phyloP scores from a whole-genome alignment of 306 rosid genomes.

The Dalbergia cochinchinensis region DNA sequence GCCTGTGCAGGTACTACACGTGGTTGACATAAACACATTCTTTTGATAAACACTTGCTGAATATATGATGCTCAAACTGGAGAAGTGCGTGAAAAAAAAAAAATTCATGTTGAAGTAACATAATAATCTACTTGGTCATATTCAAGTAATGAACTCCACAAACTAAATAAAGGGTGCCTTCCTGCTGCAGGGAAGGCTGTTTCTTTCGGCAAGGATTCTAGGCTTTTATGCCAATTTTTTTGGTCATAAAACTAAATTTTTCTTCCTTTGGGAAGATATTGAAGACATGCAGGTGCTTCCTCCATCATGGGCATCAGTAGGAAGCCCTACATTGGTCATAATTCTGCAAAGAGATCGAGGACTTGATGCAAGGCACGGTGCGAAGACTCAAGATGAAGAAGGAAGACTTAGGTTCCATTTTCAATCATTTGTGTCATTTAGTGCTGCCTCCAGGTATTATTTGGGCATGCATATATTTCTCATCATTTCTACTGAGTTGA shows the following conservation, averaged over 20 bases:
- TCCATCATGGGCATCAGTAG: slow-evolving; percentile 78
- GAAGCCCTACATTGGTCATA: slow-evolving; percentile 79
- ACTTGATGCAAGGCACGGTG: slow-evolving; percentile 81
- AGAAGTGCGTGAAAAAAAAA: no score
- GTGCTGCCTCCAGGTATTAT: slow-evolving; percentile 75
- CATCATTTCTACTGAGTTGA: neutral
- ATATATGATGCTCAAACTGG: neutral
- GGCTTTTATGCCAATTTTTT: slow-evolving; percentile 84
- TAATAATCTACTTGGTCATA: neutral
- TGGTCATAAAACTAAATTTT: slow-evolving; percentile 91
- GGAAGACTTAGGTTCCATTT: slow-evolving; percentile 89
- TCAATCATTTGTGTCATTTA: slow-evolving; percentile 83
- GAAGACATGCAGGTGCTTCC: slow-evolving; percentile 76
- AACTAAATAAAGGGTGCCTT: slow-evolving; percentile 37
- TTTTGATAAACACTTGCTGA: neutral
- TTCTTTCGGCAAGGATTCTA: slow-evolving; percentile 81
- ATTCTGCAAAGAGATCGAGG: slow-evolving; percentile 75
- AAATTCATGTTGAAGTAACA: no score
- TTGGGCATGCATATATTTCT: neutral
- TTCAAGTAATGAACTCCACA: slow-evolving; percentile 12
- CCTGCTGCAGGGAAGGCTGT: slow-evolving; percentile 78
- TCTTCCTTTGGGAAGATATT: slow-evolving; percentile 95
- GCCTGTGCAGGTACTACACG: slow-evolving; percentile 72
- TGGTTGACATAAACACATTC: slow-evolving; percentile 27
- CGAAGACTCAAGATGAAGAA: slow-evolving; percentile 84